Evolutionary conservation across 768 basidiomycete genomes (phyloP).

Genomic region (Mycena floridula): DNA sequence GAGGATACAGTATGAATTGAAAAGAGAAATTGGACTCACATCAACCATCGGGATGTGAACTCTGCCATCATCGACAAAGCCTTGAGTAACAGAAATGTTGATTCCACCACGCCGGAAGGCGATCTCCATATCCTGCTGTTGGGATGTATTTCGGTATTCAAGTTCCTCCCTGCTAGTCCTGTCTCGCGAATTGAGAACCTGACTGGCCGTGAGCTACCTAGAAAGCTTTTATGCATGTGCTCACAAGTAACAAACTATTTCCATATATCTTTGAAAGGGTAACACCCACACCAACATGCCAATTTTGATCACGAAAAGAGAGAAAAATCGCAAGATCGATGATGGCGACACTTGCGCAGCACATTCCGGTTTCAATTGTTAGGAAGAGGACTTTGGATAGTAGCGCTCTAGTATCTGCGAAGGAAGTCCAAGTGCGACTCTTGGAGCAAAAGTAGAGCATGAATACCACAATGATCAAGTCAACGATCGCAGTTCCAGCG

Average conservation of each 20-base stretch:
- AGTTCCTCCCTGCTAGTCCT: too few species aligned
- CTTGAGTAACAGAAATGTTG: too few species aligned
- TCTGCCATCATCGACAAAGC: too few species aligned
- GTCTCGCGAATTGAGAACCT: too few species aligned
- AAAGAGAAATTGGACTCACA: too few species aligned
- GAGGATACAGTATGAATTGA: too few species aligned
- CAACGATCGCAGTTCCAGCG: conserved; percentile 16
- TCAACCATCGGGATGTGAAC: too few species aligned
- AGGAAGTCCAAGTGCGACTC: conserved; percentile 12
- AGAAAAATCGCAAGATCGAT: conserved; percentile 16
- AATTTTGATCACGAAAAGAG: conserved; percentile 13
- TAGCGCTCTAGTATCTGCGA: conserved; percentile 12
- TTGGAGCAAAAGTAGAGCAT: conserved; percentile 18
- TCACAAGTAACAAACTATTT: conserved; percentile 18
- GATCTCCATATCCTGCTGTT: too few species aligned
- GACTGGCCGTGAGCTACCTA: too few species aligned
- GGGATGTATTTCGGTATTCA: too few species aligned
- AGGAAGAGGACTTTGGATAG: conserved; percentile 14
- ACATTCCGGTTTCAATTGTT: conserved; percentile 17
- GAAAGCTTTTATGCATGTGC: too few species aligned
- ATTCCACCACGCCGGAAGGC: too few species aligned
- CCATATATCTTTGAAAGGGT: conserved; percentile 19
- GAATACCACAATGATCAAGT: conserved; percentile 14
- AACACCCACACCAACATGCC: conserved; percentile 16
- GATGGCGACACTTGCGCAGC: conserved; percentile 15